Evolutionary conservation across 495 filamentous ascomycete genomes (phyloP).

Genomic region (Thermothielavioides terrestris): DNA sequence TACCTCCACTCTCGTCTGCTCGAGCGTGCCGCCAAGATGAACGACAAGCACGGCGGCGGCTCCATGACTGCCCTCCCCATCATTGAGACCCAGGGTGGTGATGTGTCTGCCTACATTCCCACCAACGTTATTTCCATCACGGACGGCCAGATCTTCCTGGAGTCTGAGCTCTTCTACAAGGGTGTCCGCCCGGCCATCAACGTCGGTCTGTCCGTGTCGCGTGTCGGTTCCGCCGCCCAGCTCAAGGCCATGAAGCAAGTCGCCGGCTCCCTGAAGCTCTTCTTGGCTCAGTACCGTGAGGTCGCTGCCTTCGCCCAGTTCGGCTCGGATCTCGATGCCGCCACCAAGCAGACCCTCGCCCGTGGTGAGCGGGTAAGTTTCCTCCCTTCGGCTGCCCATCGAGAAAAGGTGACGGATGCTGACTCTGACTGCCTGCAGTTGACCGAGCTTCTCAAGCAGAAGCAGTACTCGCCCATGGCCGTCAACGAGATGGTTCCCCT

Average conservation of each 20-base stretch:
- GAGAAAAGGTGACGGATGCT: slow-evolving; percentile 22
- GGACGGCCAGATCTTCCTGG: slow-evolving; percentile 99
- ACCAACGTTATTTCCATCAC: slow-evolving; percentile 99
- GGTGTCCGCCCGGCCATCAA: slow-evolving; percentile 99
- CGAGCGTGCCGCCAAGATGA: slow-evolving; percentile 99
- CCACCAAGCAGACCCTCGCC: slow-evolving; percentile 96
- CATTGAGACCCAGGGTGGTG: slow-evolving; percentile 99
- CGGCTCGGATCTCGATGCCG: slow-evolving; percentile 98
- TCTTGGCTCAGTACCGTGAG: slow-evolving; percentile 99
- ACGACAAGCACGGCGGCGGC: slow-evolving; percentile 88
- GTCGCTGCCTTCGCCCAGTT: slow-evolving; percentile 99
- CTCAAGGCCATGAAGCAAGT: slow-evolving; percentile 99
- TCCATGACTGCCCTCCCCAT: slow-evolving; percentile 95
- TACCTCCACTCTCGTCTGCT: slow-evolving; percentile 99
- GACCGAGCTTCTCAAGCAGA: slow-evolving; percentile 98
- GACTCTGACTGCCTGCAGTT: slow-evolving; percentile 39
- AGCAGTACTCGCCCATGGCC: slow-evolving; percentile 98
- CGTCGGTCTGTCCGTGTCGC: slow-evolving; percentile 99
- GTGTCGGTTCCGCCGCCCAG: slow-evolving; percentile 98
- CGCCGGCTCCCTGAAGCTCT: slow-evolving; percentile 97
- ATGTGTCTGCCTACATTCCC: slow-evolving; percentile 99
- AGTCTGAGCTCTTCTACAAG: slow-evolving; percentile 99
- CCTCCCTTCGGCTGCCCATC: background rate
- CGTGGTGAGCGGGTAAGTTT: slow-evolving; percentile 92
- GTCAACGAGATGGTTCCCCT: slow-evolving; percentile 99